Evolutionary conservation across 768 basidiomycete genomes (phyloP).

Genomic region (Leccinum variicolor): DNA sequence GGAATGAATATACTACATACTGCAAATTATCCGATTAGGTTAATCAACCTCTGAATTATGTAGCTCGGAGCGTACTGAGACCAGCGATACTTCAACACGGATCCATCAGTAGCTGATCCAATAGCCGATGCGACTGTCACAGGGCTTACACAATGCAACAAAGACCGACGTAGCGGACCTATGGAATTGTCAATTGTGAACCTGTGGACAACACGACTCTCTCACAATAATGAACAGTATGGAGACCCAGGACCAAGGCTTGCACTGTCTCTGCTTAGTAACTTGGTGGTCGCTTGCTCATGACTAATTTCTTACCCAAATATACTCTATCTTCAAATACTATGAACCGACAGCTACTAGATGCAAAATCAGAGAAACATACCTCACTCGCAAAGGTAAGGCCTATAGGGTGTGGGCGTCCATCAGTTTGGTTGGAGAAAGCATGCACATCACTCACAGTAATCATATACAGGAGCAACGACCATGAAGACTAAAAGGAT

Average conservation of each 20-base stretch:
- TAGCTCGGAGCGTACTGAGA: background rate
- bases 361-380: background rate
- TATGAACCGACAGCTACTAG: background rate
- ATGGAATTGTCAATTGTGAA: background rate
- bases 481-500: background rate
- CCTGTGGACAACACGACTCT: too few relatives aligned
- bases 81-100: background rate
- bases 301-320: slow-evolving; percentile 11
- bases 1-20: background rate
- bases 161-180: slow-evolving; percentile 1
- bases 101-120: background rate
- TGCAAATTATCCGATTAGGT: background rate
- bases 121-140: background rate
- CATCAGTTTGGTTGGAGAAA: background rate
- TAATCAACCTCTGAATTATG: background rate
- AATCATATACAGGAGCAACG: background rate
- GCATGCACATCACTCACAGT: background rate
- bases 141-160: slow-evolving; percentile 1
- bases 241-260: slow-evolving; percentile 11
- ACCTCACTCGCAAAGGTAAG: slow-evolving; percentile 10
- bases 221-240: slow-evolving; percentile 5
- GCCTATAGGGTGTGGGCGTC: background rate
- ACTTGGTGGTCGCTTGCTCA: rapidly evolving
- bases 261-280: background rate
- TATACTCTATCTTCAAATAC: slow-evolving; percentile 10